Evolutionary conservation across 2,329 filamentous ascomycete species (phyloP), one percentile per base, ranked within the genome.

Genomic region (Cladosporium cucumerinum): DNA sequence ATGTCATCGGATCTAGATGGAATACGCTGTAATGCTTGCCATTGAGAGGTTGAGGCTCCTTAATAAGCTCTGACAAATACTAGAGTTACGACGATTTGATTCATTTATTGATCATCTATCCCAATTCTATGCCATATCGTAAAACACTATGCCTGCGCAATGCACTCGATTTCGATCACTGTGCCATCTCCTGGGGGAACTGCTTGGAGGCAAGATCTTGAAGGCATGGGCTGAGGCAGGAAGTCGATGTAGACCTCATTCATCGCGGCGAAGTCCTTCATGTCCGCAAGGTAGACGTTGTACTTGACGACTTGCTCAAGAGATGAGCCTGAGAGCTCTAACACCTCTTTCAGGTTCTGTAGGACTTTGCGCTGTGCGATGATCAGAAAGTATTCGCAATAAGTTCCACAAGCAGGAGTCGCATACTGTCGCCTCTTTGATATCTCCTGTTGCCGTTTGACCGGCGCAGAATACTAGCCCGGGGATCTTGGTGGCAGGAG

Each of bases 301-400:
- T 88, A 83, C 76, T 90, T 90, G 73, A 90, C 82, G 0, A 86
- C 83, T 65, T 89, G 87, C 32, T 82, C 78, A 36, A 89, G 78
- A 64, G 79, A 81, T 61, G 83, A 85, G 0, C 87, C 87, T 0
- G 86, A 85, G 6, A 83, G 87, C 69, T 85, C 80, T 23, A 90
- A 84, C 7, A 90, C 81, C 2, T 81, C 81, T 7, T 79, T 74
- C n/a, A 90, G 79, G 75, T 89, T 89, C 21, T 62, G 59, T 11
- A 62, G 34, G 49, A 62, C 59, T 26, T 46, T 62, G n/a, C 48
- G 59, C 59, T 62, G 14, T 12, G n/a, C n/a, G 18, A 2, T 4
- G 32, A 28, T 57, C 16, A 57, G 55, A 39, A 25, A 12, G 21
- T 14, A 18, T 28, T 26, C 3, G 2, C 36, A n/a, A n/a, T n/a